Evolutionary conservation across 2,329 filamentous ascomycete genomes (phyloP).

Genomic region (Monosporascus sp.): DNA sequence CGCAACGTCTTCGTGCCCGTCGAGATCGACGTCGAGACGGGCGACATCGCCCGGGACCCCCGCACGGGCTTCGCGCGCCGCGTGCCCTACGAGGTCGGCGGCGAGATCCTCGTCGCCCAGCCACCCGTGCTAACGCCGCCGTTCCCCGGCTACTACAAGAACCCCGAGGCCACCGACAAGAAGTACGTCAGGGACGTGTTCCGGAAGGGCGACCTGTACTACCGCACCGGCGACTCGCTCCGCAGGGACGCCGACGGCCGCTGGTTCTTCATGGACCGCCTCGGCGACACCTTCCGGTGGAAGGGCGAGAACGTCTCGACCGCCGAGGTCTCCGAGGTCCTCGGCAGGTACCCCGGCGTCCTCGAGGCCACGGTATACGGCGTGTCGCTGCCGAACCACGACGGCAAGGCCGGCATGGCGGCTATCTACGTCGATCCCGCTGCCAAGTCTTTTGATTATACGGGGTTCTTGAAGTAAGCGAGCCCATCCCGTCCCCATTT

Average conservation of each 20-base stretch:
- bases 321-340: slow-evolving; percentile 60
- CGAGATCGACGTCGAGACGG: slow-evolving; percentile 62
- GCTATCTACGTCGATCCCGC: slow-evolving; percentile 52
- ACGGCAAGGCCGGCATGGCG: slow-evolving; percentile 63
- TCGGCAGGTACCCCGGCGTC: slow-evolving; percentile 55
- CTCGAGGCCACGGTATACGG: slow-evolving; percentile 68
- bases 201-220: slow-evolving; percentile 62
- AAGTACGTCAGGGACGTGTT: slow-evolving; percentile 64
- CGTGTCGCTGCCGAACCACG: slow-evolving; percentile 59
- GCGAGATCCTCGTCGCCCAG: slow-evolving; percentile 65
- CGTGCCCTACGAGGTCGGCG: slow-evolving; percentile 60
- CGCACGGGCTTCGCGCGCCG: slow-evolving; percentile 64
- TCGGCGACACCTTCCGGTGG: slow-evolving; percentile 73
- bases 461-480: slow-evolving; percentile 47
- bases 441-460: slow-evolving; percentile 52
- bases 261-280: slow-evolving; percentile 64
- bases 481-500: not conserved
- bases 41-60: slow-evolving; percentile 60
- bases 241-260: slow-evolving; percentile 57
- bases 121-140: slow-evolving; percentile 48
- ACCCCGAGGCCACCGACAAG: slow-evolving; percentile 62
- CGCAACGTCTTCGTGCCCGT: slow-evolving; percentile 60
- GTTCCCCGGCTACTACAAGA: slow-evolving; percentile 64
- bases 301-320: slow-evolving; percentile 67
- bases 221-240: slow-evolving; percentile 64